A percentile compares a stretch with the other conserved stretches of the same genome.
Evolutionary conservation across 768 basidiomycete genomes (phyloP).

Genomic region (Mycena pura): DNA sequence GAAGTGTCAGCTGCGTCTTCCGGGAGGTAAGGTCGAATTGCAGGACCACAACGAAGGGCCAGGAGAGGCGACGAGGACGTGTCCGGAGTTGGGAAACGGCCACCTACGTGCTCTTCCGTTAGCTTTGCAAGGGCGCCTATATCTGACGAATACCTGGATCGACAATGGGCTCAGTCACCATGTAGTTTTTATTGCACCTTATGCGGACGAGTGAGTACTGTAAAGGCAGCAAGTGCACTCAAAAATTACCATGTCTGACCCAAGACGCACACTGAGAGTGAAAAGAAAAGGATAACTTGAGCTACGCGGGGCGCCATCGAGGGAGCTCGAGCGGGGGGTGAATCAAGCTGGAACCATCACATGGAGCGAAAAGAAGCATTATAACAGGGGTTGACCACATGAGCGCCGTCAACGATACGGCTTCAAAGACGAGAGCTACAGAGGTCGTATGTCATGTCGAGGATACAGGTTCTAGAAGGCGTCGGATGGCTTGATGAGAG

Average conservation of each 20-base stretch:
- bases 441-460: too few species aligned
- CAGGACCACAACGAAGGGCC: slow-evolving; percentile 63
- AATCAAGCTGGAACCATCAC: slow-evolving; percentile 13
- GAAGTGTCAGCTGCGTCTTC: slow-evolving; percentile 48
- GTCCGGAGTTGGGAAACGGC: slow-evolving; percentile 51
- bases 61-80: slow-evolving; percentile 51
- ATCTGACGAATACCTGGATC: slow-evolving; percentile 47
- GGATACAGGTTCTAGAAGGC: too few species aligned
- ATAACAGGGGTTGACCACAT: slow-evolving; percentile 5
- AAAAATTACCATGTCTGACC: slow-evolving; percentile 27
- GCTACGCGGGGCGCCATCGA: slow-evolving; percentile 5
- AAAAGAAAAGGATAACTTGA: background rate
- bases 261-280: background rate
- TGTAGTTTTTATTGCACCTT: slow-evolving; percentile 68
- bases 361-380: slow-evolving; percentile 11
- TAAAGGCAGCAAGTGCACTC: background rate
- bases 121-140: background rate
- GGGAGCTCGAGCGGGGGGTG: background rate
- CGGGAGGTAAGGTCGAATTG: slow-evolving; percentile 64
- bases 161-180: slow-evolving; percentile 45
- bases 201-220: background rate
- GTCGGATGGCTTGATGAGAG: too few species aligned
- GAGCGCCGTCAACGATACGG: slow-evolving; percentile 9
- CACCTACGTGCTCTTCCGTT: slow-evolving; percentile 33
- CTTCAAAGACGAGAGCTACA: too few species aligned